Evolutionary conservation across 257 asterid species (phyloP).

Genomic region (Penstemon barbatus): DNA sequence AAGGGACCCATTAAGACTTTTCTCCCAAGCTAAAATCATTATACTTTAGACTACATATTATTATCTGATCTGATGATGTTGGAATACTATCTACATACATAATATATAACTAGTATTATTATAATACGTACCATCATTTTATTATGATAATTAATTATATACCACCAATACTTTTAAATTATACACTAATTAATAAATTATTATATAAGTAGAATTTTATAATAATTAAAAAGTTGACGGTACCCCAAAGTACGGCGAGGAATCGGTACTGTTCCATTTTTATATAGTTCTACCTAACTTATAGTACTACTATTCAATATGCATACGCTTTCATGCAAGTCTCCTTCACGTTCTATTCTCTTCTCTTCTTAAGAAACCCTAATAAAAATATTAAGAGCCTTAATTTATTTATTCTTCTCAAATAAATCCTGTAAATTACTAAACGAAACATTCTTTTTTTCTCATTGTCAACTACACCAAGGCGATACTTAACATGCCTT

Average conservation of each 20-base stretch:
- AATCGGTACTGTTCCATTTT: conserved; percentile 28
- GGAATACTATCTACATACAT: conserved; percentile 24
- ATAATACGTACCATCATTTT: neutral
- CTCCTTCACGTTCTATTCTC: conserved; percentile 47
- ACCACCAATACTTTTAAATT: neutral
- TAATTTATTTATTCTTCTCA: neutral
- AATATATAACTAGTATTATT: neutral
- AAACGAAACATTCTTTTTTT: neutral
- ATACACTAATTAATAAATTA: neutral
- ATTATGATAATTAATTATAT: neutral
- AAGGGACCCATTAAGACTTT: conserved; percentile 62
- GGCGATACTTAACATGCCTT: conserved; percentile 52
- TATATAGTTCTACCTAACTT: conserved; percentile 40
- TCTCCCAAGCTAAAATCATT: conserved; percentile 60
- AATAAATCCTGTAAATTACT: neutral
- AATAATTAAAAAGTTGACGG: conserved; percentile 30
- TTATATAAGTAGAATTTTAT: conserved; percentile 19
- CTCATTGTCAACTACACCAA: neutral
- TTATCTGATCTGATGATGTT: conserved; percentile 23
- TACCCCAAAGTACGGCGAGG: conserved; percentile 47
- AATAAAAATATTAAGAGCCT: neutral
- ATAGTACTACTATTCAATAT: neutral
- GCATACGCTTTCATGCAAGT: conserved; percentile 54
- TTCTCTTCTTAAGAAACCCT: conserved; percentile 24
- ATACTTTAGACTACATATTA: conserved; percentile 49